These are phyloP conservation scores for Margaritispora aquatica DNA, from an alignment of 495 filamentous ascomycete species.

Conservation along the genomic window DNA sequence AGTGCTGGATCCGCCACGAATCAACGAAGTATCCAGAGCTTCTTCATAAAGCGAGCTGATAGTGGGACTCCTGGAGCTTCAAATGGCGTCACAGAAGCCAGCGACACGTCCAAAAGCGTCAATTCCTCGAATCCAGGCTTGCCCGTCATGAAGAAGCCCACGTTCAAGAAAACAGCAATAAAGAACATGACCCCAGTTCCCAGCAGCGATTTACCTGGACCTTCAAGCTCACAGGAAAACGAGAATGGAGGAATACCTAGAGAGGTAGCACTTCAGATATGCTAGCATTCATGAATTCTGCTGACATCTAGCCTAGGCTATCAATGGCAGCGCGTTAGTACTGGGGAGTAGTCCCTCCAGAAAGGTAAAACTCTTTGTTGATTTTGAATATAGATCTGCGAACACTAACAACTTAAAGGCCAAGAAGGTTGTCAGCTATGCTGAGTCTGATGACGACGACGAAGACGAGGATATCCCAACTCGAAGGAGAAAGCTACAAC, in stretches of 20 bases:
- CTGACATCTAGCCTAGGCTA: slow-evolving; percentile 30
- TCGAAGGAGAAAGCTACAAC: slow-evolving; percentile 26
- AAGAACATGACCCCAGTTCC: slow-evolving; percentile 63
- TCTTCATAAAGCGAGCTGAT: slow-evolving; percentile 61
- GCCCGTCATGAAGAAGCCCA: slow-evolving; percentile 24
- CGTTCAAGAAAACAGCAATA: slow-evolving; percentile 30
- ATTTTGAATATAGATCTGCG: slow-evolving; percentile 7
- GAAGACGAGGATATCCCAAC: slow-evolving; percentile 48
- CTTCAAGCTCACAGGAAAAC: slow-evolving; percentile 51
- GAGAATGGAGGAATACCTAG: slow-evolving; percentile 28
- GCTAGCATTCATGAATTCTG: slow-evolving; percentile 28
- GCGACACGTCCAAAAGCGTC: slow-evolving; percentile 38
- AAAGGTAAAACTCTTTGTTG: slow-evolving; percentile 40
- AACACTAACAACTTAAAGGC: slow-evolving; percentile 7
- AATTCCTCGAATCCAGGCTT: slow-evolving; percentile 29
- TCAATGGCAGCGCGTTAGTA: slow-evolving; percentile 13
- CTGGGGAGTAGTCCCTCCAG: slow-evolving; percentile 51
- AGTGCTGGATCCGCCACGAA: slow-evolving; percentile 47
- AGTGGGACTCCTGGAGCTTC: slow-evolving; percentile 15
- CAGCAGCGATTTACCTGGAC: slow-evolving; percentile 64
- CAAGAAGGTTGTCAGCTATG: slow-evolving; percentile 56
- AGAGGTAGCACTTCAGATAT: slow-evolving; percentile 40
- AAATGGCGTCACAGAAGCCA: slow-evolving; percentile 23
- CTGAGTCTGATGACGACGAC: slow-evolving; percentile 58
- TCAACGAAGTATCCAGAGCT: slow-evolving; percentile 79